phyloP scores from a whole-genome alignment of 2,329 filamentous ascomycete species.

The Myrmaecium sp. region DNA sequence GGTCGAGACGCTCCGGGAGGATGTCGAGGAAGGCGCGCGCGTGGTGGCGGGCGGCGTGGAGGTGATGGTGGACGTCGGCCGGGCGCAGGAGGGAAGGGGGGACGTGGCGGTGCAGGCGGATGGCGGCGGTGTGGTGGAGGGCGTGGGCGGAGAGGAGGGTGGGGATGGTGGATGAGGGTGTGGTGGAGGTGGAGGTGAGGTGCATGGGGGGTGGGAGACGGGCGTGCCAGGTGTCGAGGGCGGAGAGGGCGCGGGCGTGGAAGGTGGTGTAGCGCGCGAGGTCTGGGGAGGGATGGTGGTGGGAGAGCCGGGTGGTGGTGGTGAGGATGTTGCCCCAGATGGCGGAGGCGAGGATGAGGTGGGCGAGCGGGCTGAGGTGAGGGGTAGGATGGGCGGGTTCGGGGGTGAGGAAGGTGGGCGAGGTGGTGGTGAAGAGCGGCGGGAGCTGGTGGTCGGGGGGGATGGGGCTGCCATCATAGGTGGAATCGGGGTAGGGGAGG shows the following conservation, averaged over 20 bases:
- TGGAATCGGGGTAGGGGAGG: slow-evolving; percentile 43
- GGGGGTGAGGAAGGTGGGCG: slow-evolving; percentile 40
- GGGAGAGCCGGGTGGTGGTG: slow-evolving; percentile 37
- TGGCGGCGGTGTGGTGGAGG: slow-evolving; percentile 45
- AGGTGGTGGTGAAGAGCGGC: slow-evolving; percentile 41
- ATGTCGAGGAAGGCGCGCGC: slow-evolving; percentile 16
- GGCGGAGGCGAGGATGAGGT: slow-evolving; percentile 44
- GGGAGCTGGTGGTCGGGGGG: no score
- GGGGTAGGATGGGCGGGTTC: slow-evolving; percentile 12
- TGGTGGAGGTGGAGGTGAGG: slow-evolving; percentile 37
- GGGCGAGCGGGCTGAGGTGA: slow-evolving; percentile 35
- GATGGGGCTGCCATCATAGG: slow-evolving; percentile 48
- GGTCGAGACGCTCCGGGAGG: slow-evolving; percentile 18
- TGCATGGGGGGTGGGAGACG: slow-evolving; percentile 39
- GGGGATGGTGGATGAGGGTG: slow-evolving; percentile 38
- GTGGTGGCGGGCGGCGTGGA: slow-evolving; percentile 10
- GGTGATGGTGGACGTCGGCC: slow-evolving; percentile 9
- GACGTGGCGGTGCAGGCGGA: slow-evolving; percentile 47
- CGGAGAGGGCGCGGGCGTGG: slow-evolving; percentile 33
- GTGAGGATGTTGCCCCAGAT: slow-evolving; percentile 50
- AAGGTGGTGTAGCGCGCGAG: slow-evolving; percentile 31
- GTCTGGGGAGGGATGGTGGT: slow-evolving; percentile 27
- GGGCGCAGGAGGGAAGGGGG: slow-evolving; percentile 16
- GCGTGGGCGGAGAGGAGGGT: slow-evolving; percentile 48
- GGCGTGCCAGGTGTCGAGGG: slow-evolving; percentile 41